A percentile compares a stretch with the other conserved stretches of the same genome.
phyloP scores from a whole-genome alignment of 2,329 filamentous ascomycete genomes.

The Penicillium sp. region DNA sequence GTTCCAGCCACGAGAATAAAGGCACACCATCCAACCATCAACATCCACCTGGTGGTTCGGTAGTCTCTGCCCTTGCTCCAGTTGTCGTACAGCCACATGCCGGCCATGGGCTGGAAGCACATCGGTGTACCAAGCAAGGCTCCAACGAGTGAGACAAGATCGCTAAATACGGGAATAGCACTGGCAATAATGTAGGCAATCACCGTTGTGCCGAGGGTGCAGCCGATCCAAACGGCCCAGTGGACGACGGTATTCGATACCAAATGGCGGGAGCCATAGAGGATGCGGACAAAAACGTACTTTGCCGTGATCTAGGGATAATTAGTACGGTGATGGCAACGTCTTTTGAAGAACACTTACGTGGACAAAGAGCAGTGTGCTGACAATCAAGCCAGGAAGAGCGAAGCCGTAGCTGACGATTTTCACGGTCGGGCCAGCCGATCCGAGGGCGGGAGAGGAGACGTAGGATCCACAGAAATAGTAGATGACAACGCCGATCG shows the following conservation, averaged over 20 bases:
- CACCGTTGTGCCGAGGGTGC: slow-evolving; percentile 12
- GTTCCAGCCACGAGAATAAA: slow-evolving; percentile 40
- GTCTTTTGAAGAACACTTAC: slow-evolving; percentile 6
- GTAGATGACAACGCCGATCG: slow-evolving; percentile 45
- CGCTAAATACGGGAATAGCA: slow-evolving; percentile 22
- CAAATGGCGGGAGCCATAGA: slow-evolving; percentile 18
- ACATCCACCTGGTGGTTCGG: slow-evolving; percentile 16
- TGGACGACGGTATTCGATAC: slow-evolving; percentile 18
- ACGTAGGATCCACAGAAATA: slow-evolving; percentile 49
- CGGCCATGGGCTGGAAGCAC: slow-evolving; percentile 34
- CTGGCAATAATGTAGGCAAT: slow-evolving; percentile 24
- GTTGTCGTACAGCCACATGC: slow-evolving; percentile 45
- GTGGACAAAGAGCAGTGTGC: slow-evolving; percentile 19
- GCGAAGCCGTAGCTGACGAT: slow-evolving; percentile 44
- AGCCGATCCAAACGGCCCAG: slow-evolving; percentile 20
- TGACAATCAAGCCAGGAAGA: slow-evolving; percentile 28
- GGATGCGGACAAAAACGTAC: slow-evolving; percentile 19
- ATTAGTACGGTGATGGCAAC: not conserved
- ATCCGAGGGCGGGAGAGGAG: slow-evolving; percentile 49
- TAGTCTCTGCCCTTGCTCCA: slow-evolving; percentile 25
- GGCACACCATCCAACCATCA: slow-evolving; percentile 19
- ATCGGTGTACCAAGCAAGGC: slow-evolving; percentile 21
- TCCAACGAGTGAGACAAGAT: slow-evolving; percentile 22
- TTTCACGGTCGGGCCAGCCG: slow-evolving; percentile 42
- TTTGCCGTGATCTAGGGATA: slow-evolving; percentile 12